These are phyloP conservation scores for Xylaria castorea DNA, from an alignment of 495 filamentous ascomycete species.

Conservation along the genomic window DNA sequence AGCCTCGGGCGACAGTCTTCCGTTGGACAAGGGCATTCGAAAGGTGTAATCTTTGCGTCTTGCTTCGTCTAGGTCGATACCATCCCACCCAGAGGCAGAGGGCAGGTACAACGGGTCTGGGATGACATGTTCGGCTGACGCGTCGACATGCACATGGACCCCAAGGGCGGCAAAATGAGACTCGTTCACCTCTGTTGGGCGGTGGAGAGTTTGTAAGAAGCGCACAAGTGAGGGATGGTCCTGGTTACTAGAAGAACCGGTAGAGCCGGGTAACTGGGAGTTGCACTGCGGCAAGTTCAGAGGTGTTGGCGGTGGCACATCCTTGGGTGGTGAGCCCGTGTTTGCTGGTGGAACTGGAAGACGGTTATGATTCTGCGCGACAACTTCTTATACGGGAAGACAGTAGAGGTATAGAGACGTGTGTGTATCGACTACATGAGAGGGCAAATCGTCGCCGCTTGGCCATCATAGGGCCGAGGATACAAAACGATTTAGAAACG, in stretches of 20 bases:
- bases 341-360: slow-evolving; percentile 43
- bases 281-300: slow-evolving; percentile 56
- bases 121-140: slow-evolving; percentile 50
- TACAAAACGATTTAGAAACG: not conserved
- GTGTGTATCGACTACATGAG: not conserved
- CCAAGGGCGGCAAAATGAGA: slow-evolving; percentile 59
- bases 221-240: slow-evolving; percentile 44
- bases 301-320: slow-evolving; percentile 60
- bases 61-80: slow-evolving; percentile 51
- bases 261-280: slow-evolving; percentile 39
- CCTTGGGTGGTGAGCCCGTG: slow-evolving; percentile 46
- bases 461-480: not conserved
- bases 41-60: slow-evolving; percentile 51
- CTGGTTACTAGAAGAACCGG: slow-evolving; percentile 20
- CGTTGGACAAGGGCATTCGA: slow-evolving; percentile 50
- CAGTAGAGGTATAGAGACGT: not conserved
- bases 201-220: slow-evolving; percentile 54
- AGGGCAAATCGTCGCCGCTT: not conserved
- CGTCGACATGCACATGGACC: slow-evolving; percentile 54
- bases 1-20: slow-evolving; percentile 56
- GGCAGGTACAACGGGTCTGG: slow-evolving; percentile 57
- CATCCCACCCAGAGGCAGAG: slow-evolving; percentile 53
- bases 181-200: slow-evolving; percentile 52
- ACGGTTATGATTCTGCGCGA: slow-evolving; percentile 31
- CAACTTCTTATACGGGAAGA: not conserved